Conservation (phyloP, 805 yeast genomes). For the Yamadazyma tumulicola region DNA sequence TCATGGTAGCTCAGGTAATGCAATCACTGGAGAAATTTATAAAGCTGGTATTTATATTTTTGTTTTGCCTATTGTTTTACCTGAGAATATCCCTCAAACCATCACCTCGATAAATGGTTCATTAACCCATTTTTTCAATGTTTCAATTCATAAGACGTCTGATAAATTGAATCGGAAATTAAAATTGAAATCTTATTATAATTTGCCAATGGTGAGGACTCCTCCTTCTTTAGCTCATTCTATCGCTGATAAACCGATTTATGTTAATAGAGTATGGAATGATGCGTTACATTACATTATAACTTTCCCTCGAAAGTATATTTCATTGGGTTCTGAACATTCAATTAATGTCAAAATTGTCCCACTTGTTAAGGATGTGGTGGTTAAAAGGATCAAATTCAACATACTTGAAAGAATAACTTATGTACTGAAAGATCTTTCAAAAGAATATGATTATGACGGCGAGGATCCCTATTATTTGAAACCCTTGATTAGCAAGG, state of each 20-base stretch:
- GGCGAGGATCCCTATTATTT: slow-evolving; percentile 25
- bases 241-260: slow-evolving; percentile 67
- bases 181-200: slow-evolving; percentile 26
- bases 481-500: slow-evolving; percentile 12
- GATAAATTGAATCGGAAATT: slow-evolving; percentile 34
- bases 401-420: slow-evolving; percentile 66
- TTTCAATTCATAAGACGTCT: slow-evolving; percentile 36
- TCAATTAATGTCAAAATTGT: slow-evolving; percentile 62
- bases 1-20: not conserved
- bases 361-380: slow-evolving; percentile 61
- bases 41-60: slow-evolving; percentile 72
- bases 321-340: slow-evolving; percentile 57
- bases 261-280: slow-evolving; percentile 73
- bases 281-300: slow-evolving; percentile 68
- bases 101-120: slow-evolving; percentile 50
- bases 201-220: slow-evolving; percentile 48
- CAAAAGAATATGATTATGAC: slow-evolving; percentile 40
- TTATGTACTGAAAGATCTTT: slow-evolving; percentile 54
- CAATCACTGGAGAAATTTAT: slow-evolving; percentile 16
- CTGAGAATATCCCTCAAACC: slow-evolving; percentile 62
- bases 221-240: slow-evolving; percentile 58
- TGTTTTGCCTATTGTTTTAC: slow-evolving; percentile 58
- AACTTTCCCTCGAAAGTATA: slow-evolving; percentile 66
- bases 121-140: slow-evolving; percentile 38
- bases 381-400: slow-evolving; percentile 59